Conservation (phyloP, 148 eudicot species). For the Drosera capensis region DNA sequence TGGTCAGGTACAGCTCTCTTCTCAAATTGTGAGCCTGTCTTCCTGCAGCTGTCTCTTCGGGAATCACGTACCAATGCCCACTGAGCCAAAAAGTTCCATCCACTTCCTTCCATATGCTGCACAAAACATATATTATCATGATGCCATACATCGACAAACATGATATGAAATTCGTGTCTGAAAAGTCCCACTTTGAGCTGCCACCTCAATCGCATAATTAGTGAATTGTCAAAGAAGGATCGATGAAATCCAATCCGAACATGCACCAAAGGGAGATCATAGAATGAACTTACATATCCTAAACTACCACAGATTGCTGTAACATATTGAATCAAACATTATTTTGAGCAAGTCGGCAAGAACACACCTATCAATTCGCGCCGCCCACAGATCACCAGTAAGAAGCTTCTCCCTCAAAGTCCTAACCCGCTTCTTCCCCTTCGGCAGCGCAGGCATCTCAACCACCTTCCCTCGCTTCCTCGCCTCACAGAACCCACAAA, state of each 20-base stretch:
- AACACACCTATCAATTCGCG: conserved; percentile 60
- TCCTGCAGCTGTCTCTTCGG: conserved; percentile 91
- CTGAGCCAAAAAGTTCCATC: conserved; percentile 79
- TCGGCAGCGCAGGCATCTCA: conserved; percentile 39
- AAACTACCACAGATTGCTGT: too few relatives aligned
- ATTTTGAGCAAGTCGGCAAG: not conserved
- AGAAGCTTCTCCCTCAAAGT: conserved; percentile 81
- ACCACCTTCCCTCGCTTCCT: conserved; percentile 45
- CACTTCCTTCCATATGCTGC: conserved; percentile 85
- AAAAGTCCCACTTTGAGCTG: too few relatives aligned
- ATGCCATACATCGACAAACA: not conserved
- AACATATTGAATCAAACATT: conserved; percentile 1
- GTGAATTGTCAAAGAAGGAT: too few relatives aligned
- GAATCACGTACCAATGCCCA: conserved; percentile 84
- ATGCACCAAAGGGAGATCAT: too few relatives aligned
- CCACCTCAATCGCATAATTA: too few relatives aligned
- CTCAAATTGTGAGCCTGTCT: conserved; percentile 90
- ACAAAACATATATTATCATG: not conserved
- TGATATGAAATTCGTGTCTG: not conserved
- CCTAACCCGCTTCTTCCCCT: conserved; percentile 69
- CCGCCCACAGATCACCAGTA: conserved; percentile 91
- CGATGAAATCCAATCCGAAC: too few relatives aligned
- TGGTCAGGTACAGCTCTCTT: conserved; percentile 80
- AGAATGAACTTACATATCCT: too few relatives aligned
- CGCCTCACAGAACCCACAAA: conserved; percentile 69